Conservation (phyloP, 495 filamentous ascomycete genomes). For the Rostrohypoxylon terebratum region DNA sequence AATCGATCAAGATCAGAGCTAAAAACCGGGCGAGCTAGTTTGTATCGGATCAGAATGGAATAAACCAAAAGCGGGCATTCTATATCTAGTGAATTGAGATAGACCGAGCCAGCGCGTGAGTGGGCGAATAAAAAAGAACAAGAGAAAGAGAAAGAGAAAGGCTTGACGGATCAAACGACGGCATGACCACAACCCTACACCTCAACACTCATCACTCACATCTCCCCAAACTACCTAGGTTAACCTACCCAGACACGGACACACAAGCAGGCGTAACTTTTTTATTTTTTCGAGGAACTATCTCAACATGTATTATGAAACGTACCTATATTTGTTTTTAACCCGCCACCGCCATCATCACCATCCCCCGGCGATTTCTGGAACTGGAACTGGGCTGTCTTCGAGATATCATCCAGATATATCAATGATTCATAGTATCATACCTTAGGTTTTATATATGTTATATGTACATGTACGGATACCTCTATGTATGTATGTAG, state of each 20-base stretch:
- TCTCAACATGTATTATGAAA: slow-evolving; percentile 31
- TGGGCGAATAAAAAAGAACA: neutral
- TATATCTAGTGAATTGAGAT: slow-evolving; percentile 13
- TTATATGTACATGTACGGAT: neutral
- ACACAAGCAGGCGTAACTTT: slow-evolving; percentile 1
- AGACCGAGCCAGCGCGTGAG: slow-evolving; percentile 5
- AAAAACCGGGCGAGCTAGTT: slow-evolving; percentile 4
- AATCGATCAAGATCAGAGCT: neutral
- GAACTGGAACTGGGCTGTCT: neutral
- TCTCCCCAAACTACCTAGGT: neutral
- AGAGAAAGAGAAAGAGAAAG: neutral
- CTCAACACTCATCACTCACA: neutral
- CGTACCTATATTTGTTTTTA: neutral
- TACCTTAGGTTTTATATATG: neutral
- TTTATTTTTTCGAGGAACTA: slow-evolving; percentile 18
- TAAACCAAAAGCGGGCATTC: slow-evolving; percentile 9
- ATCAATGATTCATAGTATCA: too few species aligned
- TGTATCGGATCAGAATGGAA: neutral
- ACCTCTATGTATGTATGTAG: slow-evolving; percentile 29
- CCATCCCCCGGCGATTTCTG: neutral
- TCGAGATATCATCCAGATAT: neutral
- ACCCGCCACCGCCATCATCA: neutral
- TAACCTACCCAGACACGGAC: neutral
- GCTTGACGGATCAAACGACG: slow-evolving; percentile 26
- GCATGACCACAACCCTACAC: slow-evolving; percentile 6